phyloP scores from a whole-genome alignment of 1,139 yeast species.

The Lodderomyces elongisporus region DNA sequence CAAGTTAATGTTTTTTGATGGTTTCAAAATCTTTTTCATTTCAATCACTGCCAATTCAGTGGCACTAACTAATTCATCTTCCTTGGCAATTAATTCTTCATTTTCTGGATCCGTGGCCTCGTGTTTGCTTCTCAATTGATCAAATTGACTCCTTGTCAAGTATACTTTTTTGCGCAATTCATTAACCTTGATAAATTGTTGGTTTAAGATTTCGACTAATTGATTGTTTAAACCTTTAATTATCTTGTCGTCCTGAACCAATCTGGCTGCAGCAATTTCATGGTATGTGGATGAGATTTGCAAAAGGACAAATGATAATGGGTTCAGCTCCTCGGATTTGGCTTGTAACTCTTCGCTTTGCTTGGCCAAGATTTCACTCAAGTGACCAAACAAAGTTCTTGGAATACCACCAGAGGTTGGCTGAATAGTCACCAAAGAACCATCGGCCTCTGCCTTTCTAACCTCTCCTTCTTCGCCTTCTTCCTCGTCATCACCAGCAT shows the following conservation, averaged over 20 bases:
- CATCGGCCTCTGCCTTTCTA: conserved; percentile 13
- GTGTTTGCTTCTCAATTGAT: conserved; percentile 49
- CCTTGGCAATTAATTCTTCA: conserved; percentile 57
- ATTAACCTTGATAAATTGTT: conserved; percentile 56
- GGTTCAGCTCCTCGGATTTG: conserved; percentile 12
- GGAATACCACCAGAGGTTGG: conserved; percentile 33
- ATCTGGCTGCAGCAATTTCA: conserved; percentile 56
- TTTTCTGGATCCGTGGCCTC: conserved; percentile 37
- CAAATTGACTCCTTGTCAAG: conserved; percentile 63
- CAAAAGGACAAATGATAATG: conserved; percentile 46
- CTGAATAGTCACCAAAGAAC: conserved; percentile 18
- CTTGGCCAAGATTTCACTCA: conserved; percentile 31
- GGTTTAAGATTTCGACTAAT: conserved; percentile 47
- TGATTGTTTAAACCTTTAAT: conserved; percentile 52
- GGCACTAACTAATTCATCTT: conserved; percentile 74
- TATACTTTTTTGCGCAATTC: conserved; percentile 65
- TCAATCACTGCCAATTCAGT: conserved; percentile 72
- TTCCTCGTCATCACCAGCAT: conserved; percentile 3
- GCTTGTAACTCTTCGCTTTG: conserved; percentile 39
- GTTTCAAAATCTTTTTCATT: conserved; percentile 67
- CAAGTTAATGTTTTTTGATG: conserved; percentile 57
- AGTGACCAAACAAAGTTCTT: conserved; percentile 43
- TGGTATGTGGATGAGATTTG: conserved; percentile 55
- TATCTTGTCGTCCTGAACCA: conserved; percentile 62
- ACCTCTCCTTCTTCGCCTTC: conserved; percentile 9